Evolutionary conservation across 495 filamentous ascomycete genomes (phyloP), one percentile per base, ranked within the genome.

Genomic region (Pseudoneurospora amorphoporcata): DNA sequence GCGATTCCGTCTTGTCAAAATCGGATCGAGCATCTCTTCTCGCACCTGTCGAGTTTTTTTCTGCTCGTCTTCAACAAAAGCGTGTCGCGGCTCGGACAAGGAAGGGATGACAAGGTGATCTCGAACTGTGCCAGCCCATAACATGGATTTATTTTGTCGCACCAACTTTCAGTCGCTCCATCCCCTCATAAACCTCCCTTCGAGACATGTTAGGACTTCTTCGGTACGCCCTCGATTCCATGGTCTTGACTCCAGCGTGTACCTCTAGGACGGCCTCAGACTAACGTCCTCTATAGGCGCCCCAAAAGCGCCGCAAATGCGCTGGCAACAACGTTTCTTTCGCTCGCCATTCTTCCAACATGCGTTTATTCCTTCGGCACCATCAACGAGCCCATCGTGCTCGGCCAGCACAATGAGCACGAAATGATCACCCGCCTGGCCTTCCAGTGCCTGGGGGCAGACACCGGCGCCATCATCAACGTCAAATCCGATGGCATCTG

Each of bases 371-470:
- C 73, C 1, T 79, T 79, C 23, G 77, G 76, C 7, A 79, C 77
- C 38, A 77, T 79, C 70, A 79, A 79, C 69, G 77, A 70, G 40
- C 77, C 77, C 16, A 37, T 69, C 2, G 16, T 79, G 17, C 65
- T 79, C 39, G 71, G 73, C 1, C 77, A 79, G 68, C 76, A 79
- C 72, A 79, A 79, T 65, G 77, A 79, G 70, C 77, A 79, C 72
- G 77, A 79, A 68, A 76, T 79, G 73, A 74, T 79, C 68, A 79
- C 77, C 7, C 76, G 77, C n/a, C 39, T 77, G 61, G 77, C 77
- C 2, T 78, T 79, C 61, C 77, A 77, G 69, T 79, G 77, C 35
- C 70, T 72, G 9, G 69, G 65, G 19, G 76, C 72, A n/a, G 69
- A 68, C 19, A 65, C 53, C 7, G 29, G 14, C 53, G 4, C 23